Evolutionary conservation across 768 basidiomycete species (phyloP).

Genomic region (Russula earlei): DNA sequence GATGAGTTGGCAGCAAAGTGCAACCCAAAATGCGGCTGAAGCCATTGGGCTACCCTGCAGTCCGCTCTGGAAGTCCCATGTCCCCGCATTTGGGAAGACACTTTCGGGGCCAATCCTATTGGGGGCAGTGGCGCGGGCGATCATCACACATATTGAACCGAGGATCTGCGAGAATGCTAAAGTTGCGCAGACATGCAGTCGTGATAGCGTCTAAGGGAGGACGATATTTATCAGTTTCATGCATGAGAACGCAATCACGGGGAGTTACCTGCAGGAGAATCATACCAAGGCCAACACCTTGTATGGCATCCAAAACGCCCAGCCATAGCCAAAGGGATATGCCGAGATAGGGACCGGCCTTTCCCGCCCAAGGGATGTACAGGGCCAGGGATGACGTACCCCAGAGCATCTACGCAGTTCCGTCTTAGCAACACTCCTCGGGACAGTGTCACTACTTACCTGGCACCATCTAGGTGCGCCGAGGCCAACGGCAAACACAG

Average conservation of each 20-base stretch:
- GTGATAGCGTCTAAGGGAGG: conserved; percentile 60
- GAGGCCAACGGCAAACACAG: conserved; percentile 91
- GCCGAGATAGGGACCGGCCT: conserved; percentile 79
- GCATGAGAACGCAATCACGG: background rate
- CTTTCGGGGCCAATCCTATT: conserved; percentile 81
- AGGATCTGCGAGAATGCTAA: conserved; percentile 86
- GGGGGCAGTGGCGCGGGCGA: conserved; percentile 85
- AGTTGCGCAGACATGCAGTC: conserved; percentile 90
- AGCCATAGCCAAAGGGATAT: conserved; percentile 92
- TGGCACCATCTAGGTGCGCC: conserved; percentile 96
- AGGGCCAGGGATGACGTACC: conserved; percentile 88
- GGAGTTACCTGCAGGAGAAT: conserved; percentile 58
- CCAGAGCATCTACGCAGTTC: conserved; percentile 65
- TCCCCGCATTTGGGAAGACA: conserved; percentile 87
- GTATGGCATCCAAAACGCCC: conserved; percentile 87
- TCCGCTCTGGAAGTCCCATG: conserved; percentile 78
- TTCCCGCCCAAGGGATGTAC: conserved; percentile 90
- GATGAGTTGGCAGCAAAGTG: conserved; percentile 65
- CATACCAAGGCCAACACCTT: conserved; percentile 91
- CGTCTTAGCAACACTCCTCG: background rate
- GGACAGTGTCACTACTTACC: conserved; percentile 29
- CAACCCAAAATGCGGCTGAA: conserved; percentile 81
- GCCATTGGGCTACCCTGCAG: conserved; percentile 75
- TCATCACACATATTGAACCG: conserved; percentile 84
- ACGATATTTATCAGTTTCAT: background rate